Evolutionary conservation across 73 alveolate species (phyloP).

Genomic region (Loxodes magnus): DNA sequence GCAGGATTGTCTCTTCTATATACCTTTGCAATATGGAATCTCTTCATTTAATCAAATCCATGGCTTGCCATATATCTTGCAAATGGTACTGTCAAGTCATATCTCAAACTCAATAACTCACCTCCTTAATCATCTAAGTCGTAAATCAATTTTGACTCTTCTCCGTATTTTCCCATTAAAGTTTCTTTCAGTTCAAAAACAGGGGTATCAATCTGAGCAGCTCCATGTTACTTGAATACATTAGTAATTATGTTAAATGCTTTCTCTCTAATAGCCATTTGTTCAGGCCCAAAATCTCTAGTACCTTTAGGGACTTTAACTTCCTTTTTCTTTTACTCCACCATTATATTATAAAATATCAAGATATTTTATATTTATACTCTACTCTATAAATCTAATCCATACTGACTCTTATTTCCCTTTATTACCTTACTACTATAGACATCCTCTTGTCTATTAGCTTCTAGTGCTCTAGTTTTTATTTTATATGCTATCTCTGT

Average conservation of each 20-base stretch:
- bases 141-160: conserved; percentile 82
- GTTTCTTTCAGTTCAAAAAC: conserved; percentile 80
- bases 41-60: conserved; percentile 50
- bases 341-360: too few species aligned
- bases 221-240: conserved; percentile 82
- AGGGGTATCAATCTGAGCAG: conserved; percentile 93
- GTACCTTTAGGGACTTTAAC: conserved; percentile 92
- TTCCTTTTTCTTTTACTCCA: too few species aligned
- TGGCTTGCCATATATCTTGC: conserved; percentile 78
- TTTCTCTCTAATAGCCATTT: conserved; percentile 74
- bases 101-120: conserved; percentile 74
- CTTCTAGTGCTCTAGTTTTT: too few species aligned
- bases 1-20: conserved; percentile 94
- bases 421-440: too few species aligned
- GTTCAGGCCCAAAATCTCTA: conserved; percentile 70
- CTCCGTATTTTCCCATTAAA: conserved; percentile 82
- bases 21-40: conserved; percentile 94
- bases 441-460: too few species aligned
- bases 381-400: too few species aligned
- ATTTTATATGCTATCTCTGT: too few species aligned
- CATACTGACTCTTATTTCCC: too few species aligned
- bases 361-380: too few species aligned
- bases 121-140: conserved; percentile 92
- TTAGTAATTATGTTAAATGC: conserved; percentile 57
- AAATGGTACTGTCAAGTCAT: conserved; percentile 91